Conservation (phyloP, 2,329 filamentous ascomycete species). For the Fusarium sp. region DNA sequence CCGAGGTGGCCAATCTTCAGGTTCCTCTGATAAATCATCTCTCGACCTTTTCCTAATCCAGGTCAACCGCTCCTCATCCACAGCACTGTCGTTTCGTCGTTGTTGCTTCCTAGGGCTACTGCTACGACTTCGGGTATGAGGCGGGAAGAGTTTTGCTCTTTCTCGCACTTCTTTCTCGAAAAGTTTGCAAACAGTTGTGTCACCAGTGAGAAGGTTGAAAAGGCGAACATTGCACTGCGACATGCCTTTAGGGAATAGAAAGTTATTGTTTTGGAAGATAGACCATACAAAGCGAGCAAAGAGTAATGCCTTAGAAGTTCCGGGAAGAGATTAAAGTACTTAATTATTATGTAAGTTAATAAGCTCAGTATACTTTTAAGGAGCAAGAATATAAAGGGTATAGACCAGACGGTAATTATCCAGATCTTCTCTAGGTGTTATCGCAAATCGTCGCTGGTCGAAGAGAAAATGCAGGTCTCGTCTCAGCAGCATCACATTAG, state of each 20-base stretch:
- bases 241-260: background rate
- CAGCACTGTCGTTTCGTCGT: background rate
- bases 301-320: background rate
- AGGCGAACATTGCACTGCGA: background rate
- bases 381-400: background rate
- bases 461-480: conserved; percentile 10
- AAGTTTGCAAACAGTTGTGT: background rate
- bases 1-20: background rate
- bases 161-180: background rate
- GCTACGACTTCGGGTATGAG: background rate
- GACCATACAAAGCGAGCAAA: conserved; percentile 7
- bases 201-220: background rate
- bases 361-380: background rate
- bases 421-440: background rate
- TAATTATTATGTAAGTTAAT: background rate
- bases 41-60: no score
- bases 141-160: background rate
- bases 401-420: background rate
- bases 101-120: background rate
- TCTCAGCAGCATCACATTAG: conserved; percentile 1
- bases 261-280: background rate
- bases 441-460: conserved; percentile 4
- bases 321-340: background rate
- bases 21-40: background rate
- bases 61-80: background rate